Percentiles rank a stretch among this genome's conserved stretches.
phyloP scores from a whole-genome alignment of 768 basidiomycete species.

The Mycena capillaripes region DNA sequence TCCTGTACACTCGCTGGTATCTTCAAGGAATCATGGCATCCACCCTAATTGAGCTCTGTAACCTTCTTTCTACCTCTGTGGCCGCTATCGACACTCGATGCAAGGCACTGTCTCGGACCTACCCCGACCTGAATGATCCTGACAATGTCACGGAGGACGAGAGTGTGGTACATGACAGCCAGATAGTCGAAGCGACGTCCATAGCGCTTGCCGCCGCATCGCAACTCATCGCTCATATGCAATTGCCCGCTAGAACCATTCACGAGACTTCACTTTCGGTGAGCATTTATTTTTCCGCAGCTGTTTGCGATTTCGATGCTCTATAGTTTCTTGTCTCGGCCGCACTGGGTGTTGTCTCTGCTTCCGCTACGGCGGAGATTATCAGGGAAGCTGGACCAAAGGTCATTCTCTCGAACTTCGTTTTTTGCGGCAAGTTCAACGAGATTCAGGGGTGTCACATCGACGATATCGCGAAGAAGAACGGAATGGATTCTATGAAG shows the following conservation, averaged over 20 bases:
- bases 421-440: neutral
- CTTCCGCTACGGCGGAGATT: constrained; percentile 46
- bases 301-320: neutral
- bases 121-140: constrained; percentile 39
- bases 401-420: constrained; percentile 25
- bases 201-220: constrained; percentile 39
- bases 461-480: constrained; percentile 43
- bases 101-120: constrained; percentile 15
- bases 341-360: constrained; percentile 40
- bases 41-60: constrained; percentile 11
- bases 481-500: constrained; percentile 39
- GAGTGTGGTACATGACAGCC: constrained; percentile 23
- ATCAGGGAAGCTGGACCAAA: constrained; percentile 46
- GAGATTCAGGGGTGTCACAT: constrained; percentile 45
- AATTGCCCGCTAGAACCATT: constrained; percentile 26
- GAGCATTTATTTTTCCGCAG: neutral
- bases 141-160: constrained; percentile 32
- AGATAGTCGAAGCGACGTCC: constrained; percentile 32
- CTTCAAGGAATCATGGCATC: constrained; percentile 15
- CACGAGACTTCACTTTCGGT: constrained; percentile 16
- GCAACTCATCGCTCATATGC: constrained; percentile 42
- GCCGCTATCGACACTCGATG: constrained; percentile 15
- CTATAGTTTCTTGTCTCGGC: constrained; percentile 38
- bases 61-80: constrained; percentile 23
- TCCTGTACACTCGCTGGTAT: neutral